Base-by-base conservation (phyloP, 352 stramenopile species). In the Elongisporangium anandrum region DNA sequence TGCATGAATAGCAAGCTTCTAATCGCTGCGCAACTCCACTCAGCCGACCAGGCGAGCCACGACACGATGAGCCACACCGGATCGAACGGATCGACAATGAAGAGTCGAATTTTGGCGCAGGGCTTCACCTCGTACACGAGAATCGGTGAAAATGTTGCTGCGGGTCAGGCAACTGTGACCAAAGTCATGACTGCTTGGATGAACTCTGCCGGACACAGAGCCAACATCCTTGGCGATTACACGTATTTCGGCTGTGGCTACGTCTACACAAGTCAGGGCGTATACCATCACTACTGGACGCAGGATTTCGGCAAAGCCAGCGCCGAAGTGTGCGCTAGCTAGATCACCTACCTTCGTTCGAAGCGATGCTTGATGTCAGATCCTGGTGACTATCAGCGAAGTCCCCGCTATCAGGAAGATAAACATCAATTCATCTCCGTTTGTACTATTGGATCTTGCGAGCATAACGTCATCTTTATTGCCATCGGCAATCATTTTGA, bases 111-210 rank as follows among this genome's bases (percentile, higher is more conserved):
- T 29, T 50, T 64, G 12, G 55, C 29, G 3, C 57, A 73, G 9
- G 70, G 70, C 15, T 87, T 79, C 61, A 59, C 66, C 21, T 71
- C 66, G 1, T 21, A 23, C 1, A 22, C 15, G 0, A n/a, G 15
- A 41, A 68, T 79, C 16, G 72, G 67, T n/a, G 77, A 87, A 63
- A 87, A 87, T 55, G 73, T 87, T n/a, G 75, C 75, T 41, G 73
- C 75, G 0, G 77, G 77, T 0, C 76, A 81, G 48, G 50, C 54
- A 12, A 66, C 56, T 9, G 71, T 87, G 1, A 53, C 65, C 8
- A 49, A 54, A 19, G 75, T 83, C 21, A 87, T 85, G 72, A 75
- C 39, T 0, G 73, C 70, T 8, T 85, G 73, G 75, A 79, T 73
- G 73, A 81, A 83, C 48, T 87, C 77, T 50, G n/a, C 50, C 0